Evolutionary conservation across 345 rosid species (phyloP).

Genomic region (Lepidium sativum): DNA sequence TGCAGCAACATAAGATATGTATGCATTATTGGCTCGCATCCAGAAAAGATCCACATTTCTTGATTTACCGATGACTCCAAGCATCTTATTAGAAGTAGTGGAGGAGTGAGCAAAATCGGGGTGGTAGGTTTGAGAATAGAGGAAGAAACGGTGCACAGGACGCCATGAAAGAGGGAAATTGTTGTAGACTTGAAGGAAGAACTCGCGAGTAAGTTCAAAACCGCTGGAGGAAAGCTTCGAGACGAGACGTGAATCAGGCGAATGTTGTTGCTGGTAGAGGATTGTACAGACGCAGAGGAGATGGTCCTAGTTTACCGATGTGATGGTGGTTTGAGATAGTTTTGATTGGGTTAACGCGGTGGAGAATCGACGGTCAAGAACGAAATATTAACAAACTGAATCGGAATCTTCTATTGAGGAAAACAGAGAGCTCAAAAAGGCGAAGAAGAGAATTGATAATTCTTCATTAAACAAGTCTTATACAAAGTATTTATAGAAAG

Average conservation of each 20-base stretch:
- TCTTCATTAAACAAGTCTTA: too few relatives aligned
- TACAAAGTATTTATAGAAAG: too few relatives aligned
- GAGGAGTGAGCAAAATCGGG: constrained; percentile 41
- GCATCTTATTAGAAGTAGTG: constrained; percentile 57
- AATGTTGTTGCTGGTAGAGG: constrained; percentile 69
- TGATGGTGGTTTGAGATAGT: constrained; percentile 7
- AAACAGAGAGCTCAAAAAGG: too few relatives aligned
- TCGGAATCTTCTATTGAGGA: too few relatives aligned
- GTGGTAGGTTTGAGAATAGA: constrained; percentile 36
- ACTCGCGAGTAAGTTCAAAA: constrained; percentile 45
- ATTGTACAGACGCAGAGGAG: constrained; percentile 72
- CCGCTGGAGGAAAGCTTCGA: constrained; percentile 41
- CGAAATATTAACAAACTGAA: too few relatives aligned
- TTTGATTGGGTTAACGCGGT: constrained; percentile 5
- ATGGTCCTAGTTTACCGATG: constrained; percentile 41
- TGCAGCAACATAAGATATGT: constrained; percentile 79
- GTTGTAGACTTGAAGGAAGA: constrained; percentile 89
- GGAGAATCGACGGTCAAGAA: constrained; percentile 7
- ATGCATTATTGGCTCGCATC: constrained; percentile 88
- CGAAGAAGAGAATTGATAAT: too few relatives aligned
- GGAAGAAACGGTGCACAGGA: constrained; percentile 68
- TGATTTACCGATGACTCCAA: constrained; percentile 49
- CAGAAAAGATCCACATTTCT: constrained; percentile 74
- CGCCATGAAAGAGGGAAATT: constrained; percentile 76
- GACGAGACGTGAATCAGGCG: constrained; percentile 57